Base-by-base conservation (phyloP, 2,329 filamentous ascomycete genomes). In the Aspergillus fructus region DNA sequence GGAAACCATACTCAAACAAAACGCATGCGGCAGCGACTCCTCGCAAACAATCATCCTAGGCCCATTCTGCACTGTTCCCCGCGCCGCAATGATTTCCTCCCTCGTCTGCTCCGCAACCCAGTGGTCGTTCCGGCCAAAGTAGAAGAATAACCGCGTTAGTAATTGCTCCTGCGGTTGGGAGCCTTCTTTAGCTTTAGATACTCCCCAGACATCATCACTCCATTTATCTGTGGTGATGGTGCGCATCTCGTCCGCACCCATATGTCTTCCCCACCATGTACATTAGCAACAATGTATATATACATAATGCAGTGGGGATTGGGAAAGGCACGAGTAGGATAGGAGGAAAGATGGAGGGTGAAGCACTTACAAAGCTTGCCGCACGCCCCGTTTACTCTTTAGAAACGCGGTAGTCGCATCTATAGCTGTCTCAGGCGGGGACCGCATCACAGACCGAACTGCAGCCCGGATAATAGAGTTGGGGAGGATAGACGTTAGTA, bases 21-120 rank as follows among this genome's bases (percentile, higher is more conserved):
- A 87, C 0, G 79, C 83, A 76, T 87, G 85, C 48, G 80, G 80
- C 61, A 85, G 74, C 0, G 79, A 81, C 47, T 76, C 72, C 60
- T 82, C 76, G 65, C 84, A 83, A 60, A 87, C 74, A 55, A 82
- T 70, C 81, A 87, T 85, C 17, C 68, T 72, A 3, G 82, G 80
- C 33, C 79, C 78, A 24, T 65, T 63, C 56, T 68, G 54, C 59
- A 49, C 56, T 52, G 37, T 58, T 19, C 77, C 79, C 42, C 80
- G 70, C 11, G 74, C 64, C 40, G 68, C 70, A 47, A 87, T 80
- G 39, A 87, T 73, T 41, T 79, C 78, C 62, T 86, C 81, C 37
- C 84, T 74, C 30, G 83, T 85, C 63, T 76, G 72, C 60, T 84
- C 77, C 1, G 83, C 83, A 24, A 87, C 82, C 85, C 85, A 87